These are phyloP conservation scores for Cyclotella cryptica DNA, from an alignment of 108 stramenopile species.

Conservation along the genomic window DNA sequence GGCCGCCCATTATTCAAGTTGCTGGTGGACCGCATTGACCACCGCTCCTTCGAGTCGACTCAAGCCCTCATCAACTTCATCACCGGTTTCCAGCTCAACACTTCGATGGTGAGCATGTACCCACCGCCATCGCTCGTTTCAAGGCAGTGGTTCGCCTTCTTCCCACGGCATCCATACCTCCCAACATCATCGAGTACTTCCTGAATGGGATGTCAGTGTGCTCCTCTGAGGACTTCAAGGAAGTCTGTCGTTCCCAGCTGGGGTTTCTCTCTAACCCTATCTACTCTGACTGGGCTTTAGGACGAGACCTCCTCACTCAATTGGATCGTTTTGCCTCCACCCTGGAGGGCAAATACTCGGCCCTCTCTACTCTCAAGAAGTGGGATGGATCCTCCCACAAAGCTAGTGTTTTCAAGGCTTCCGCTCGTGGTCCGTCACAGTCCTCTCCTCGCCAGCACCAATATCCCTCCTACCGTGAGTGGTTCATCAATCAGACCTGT, in stretches of 20 bases:
- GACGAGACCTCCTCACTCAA: neutral
- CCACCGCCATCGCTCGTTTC: neutral
- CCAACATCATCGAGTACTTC: neutral
- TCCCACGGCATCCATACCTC: neutral
- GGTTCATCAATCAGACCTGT: neutral
- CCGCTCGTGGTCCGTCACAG: neutral
- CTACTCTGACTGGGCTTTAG: too few relatives aligned
- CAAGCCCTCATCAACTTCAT: too few relatives aligned
- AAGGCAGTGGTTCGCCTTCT: neutral
- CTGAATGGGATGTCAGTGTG: neutral
- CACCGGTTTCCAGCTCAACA: neutral
- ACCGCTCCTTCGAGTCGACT: neutral
- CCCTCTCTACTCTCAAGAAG: neutral
- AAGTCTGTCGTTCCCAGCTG: neutral
- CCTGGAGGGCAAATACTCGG: neutral
- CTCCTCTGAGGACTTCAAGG: neutral
- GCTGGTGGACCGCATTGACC: neutral
- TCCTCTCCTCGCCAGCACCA: neutral
- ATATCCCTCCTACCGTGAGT: neutral
- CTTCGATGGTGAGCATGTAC: neutral
- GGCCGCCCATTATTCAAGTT: neutral
- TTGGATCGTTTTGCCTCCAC: neutral
- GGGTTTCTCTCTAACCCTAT: neutral
- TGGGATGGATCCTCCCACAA: neutral
- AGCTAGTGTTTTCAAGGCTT: neutral